A percentile compares a stretch with the other conserved stretches of the same genome.
These are phyloP conservation scores for Mucuna pruriens DNA, from an alignment of 306 rosid genomes.

Conservation along the genomic window DNA sequence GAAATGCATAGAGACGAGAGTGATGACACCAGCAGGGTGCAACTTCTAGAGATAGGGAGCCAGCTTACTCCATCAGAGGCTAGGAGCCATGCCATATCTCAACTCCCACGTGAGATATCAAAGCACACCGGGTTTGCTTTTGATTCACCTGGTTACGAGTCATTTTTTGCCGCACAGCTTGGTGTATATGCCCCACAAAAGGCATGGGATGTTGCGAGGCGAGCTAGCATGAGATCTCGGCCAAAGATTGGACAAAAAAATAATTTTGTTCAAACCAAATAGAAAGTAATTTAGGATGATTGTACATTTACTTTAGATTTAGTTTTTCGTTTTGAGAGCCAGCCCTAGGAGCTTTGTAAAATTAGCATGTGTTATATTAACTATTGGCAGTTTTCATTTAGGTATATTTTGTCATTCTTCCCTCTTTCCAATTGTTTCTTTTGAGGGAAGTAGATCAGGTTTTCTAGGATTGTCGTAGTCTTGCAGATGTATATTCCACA, in stretches of 20 bases:
- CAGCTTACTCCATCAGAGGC: constrained; percentile 71
- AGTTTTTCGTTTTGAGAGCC: constrained; percentile 45
- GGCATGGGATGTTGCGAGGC: constrained; percentile 94
- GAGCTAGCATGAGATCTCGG: constrained; percentile 78
- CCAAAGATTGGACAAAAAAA: constrained; percentile 55
- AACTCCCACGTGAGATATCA: constrained; percentile 75
- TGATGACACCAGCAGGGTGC: constrained; percentile 55
- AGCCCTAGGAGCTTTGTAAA: constrained; percentile 57
- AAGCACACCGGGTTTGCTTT: constrained; percentile 94
- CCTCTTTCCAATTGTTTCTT: not conserved
- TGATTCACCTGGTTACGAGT: constrained; percentile 90
- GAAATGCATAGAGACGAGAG: constrained; percentile 79
- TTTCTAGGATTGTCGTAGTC: constrained; percentile 24
- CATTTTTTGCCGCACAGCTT: constrained; percentile 81
- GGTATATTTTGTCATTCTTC: not conserved
- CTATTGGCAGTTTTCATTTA: constrained; percentile 24
- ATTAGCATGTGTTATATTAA: constrained; percentile 52
- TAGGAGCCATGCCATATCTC: constrained; percentile 78
- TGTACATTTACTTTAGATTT: constrained; percentile 54
- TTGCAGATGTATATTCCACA: constrained; percentile 48
- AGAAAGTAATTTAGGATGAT: constrained; percentile 42
- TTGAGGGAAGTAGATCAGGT: constrained; percentile 33
- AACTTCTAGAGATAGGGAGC: constrained; percentile 65
- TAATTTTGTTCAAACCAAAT: not conserved
- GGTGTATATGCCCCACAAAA: constrained; percentile 83